Evolutionary conservation across 257 asterid species (phyloP).

Genomic region (Solanum chiquidenum): DNA sequence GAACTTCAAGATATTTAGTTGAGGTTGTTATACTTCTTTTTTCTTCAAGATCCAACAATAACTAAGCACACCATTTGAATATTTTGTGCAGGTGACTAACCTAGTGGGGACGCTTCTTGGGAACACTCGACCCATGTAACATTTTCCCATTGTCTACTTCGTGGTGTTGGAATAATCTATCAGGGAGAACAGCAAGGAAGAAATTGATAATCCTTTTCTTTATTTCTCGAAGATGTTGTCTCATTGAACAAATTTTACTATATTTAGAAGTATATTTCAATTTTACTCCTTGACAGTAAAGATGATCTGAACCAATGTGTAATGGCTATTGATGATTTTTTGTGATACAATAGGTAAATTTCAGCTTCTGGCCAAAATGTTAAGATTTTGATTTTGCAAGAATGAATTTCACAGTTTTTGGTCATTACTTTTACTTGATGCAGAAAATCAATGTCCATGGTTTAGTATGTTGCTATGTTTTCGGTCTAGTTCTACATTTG

Average conservation of each 20-base stretch:
- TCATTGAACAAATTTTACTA: neutral
- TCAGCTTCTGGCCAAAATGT: neutral
- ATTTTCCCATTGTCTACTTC: neutral
- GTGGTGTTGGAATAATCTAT: neutral
- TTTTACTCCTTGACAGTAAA: neutral
- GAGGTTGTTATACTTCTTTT: neutral
- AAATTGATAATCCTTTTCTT: neutral
- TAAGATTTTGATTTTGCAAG: neutral
- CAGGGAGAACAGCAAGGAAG: neutral
- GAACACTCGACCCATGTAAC: conserved; percentile 55
- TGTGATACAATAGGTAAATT: neutral
- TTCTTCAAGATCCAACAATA: neutral
- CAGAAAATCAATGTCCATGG: neutral
- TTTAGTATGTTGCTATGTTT: neutral
- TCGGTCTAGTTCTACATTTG: neutral
- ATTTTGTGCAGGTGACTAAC: conserved; percentile 65
- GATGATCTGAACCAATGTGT: neutral
- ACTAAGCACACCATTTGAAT: neutral
- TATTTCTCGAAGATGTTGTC: neutral
- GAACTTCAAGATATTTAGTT: neutral
- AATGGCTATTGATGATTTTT: neutral
- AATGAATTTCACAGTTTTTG: neutral
- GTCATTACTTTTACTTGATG: neutral
- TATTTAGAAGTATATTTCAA: neutral
- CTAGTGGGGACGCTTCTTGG: conserved; percentile 92